Percentiles rank a stretch among this genome's conserved stretches.
Conservation (phyloP, 768 basidiomycete species). For the Hysterangium stoloniferum region DNA sequence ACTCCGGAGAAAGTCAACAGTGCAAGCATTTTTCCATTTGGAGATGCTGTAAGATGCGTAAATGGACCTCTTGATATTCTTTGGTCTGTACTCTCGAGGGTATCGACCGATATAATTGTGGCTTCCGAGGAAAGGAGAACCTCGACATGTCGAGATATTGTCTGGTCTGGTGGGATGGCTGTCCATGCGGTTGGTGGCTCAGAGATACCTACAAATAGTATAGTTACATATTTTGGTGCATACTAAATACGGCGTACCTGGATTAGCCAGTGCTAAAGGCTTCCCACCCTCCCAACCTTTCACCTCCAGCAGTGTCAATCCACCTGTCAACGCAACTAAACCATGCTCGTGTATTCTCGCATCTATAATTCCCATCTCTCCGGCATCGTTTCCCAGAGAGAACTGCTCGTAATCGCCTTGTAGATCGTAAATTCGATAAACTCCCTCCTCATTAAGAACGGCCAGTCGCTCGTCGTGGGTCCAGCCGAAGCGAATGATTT, state of each 20-base stretch:
- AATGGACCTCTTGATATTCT: constrained; percentile 86
- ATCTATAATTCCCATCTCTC: constrained; percentile 76
- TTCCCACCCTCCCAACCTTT: constrained; percentile 82
- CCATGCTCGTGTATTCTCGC: constrained; percentile 84
- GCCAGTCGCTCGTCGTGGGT: constrained; percentile 74
- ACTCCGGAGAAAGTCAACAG: constrained; percentile 63
- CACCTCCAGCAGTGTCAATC: constrained; percentile 72
- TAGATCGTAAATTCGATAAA: constrained; percentile 83
- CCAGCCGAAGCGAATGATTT: constrained; percentile 79
- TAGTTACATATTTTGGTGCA: background rate
- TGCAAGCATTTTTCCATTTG: constrained; percentile 89
- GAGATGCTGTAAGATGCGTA: constrained; percentile 78
- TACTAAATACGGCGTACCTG: constrained; percentile 43
- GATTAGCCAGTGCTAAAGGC: constrained; percentile 62
- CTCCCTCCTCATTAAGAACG: constrained; percentile 86
- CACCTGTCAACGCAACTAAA: constrained; percentile 75
- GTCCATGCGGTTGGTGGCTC: constrained; percentile 82
- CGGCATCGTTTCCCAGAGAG: constrained; percentile 75
- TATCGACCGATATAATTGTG: constrained; percentile 82
- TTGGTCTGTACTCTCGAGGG: constrained; percentile 83
- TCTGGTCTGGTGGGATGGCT: constrained; percentile 83
- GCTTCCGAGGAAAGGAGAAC: constrained; percentile 76
- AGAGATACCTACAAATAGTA: constrained; percentile 44
- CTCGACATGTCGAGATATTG: constrained; percentile 84
- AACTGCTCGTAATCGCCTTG: constrained; percentile 81